These are phyloP conservation scores for Holtermannia corniformis DNA, from an alignment of 768 basidiomycete species.

Conservation along the genomic window DNA sequence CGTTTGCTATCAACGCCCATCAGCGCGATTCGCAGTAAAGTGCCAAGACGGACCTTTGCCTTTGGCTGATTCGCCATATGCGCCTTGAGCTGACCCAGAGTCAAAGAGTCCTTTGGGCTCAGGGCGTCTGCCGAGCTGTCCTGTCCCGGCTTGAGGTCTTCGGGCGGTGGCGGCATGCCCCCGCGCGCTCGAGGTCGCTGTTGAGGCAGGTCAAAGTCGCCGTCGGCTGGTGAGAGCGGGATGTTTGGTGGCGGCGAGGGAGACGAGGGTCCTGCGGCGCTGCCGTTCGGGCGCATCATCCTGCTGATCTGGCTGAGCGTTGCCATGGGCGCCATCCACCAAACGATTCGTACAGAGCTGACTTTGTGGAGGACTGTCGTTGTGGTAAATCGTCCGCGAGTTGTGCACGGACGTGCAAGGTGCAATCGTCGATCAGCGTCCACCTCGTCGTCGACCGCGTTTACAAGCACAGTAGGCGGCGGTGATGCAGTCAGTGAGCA, in stretches of 20 bases:
- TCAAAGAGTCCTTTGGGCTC: constrained; percentile 24
- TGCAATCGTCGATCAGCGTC: too few species aligned
- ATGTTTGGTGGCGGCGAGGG: background rate
- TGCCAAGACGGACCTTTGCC: constrained; percentile 20
- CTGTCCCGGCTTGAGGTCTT: background rate
- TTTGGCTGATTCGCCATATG: constrained; percentile 22
- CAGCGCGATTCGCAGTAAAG: background rate
- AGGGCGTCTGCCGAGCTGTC: background rate
- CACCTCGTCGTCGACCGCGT: too few species aligned
- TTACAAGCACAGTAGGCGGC: too few species aligned
- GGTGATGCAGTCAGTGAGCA: too few species aligned
- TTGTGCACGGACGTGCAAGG: too few species aligned
- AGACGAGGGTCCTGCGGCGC: background rate
- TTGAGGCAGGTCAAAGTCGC: background rate
- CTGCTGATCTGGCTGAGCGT: background rate
- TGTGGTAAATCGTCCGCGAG: too few species aligned
- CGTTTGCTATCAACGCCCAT: constrained; percentile 6
- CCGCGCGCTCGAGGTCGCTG: background rate
- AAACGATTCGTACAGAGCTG: too few species aligned
- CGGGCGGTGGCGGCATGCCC: background rate
- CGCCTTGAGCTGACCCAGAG: constrained; percentile 35
- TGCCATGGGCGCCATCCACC: background rate
- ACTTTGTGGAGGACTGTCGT: too few species aligned
- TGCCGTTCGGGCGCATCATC: background rate
- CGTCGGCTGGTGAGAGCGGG: background rate